Percentiles rank a stretch among this genome's conserved stretches.
Evolutionary conservation across 371 early-diverging fungal species (phyloP).

Genomic region (Mucor irregularis): DNA sequence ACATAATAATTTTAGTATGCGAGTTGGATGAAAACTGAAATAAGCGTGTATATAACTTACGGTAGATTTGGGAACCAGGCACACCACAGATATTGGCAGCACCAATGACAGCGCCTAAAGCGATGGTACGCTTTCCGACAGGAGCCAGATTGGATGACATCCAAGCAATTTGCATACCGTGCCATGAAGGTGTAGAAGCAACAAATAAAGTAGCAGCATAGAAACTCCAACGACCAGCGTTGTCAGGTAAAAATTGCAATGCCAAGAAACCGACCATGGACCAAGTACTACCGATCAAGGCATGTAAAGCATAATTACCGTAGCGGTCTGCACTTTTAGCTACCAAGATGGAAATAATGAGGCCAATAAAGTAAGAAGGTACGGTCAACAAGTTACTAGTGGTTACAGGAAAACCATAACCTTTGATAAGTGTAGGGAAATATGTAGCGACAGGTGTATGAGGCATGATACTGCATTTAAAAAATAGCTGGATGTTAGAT

Average conservation of each 20-base stretch:
- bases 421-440: slow-evolving; percentile 53
- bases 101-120: slow-evolving; percentile 28
- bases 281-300: slow-evolving; percentile 38
- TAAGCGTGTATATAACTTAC: background rate
- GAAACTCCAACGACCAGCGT: slow-evolving; percentile 37
- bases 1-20: no score
- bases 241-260: slow-evolving; percentile 40
- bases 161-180: slow-evolving; percentile 46
- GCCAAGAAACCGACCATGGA: slow-evolving; percentile 41
- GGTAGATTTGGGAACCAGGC: slow-evolving; percentile 30
- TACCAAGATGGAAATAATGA: slow-evolving; percentile 45
- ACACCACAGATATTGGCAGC: slow-evolving; percentile 30
- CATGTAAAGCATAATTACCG: slow-evolving; percentile 51
- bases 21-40: background rate
- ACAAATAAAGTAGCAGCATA: slow-evolving; percentile 24
- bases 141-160: slow-evolving; percentile 33
- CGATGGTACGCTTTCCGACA: slow-evolving; percentile 27
- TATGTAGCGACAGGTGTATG: slow-evolving; percentile 47
- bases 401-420: slow-evolving; percentile 48
- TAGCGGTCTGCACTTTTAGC: slow-evolving; percentile 45
- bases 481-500: slow-evolving; percentile 20
- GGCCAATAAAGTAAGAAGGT: slow-evolving; percentile 43
- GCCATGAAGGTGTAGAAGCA: slow-evolving; percentile 40
- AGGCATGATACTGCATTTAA: slow-evolving; percentile 47
- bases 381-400: slow-evolving; percentile 57